Evolutionary conservation across 768 basidiomycete species (phyloP), one percentile per base, ranked within the genome.

Genomic region (Kwoniella bestiolae): DNA sequence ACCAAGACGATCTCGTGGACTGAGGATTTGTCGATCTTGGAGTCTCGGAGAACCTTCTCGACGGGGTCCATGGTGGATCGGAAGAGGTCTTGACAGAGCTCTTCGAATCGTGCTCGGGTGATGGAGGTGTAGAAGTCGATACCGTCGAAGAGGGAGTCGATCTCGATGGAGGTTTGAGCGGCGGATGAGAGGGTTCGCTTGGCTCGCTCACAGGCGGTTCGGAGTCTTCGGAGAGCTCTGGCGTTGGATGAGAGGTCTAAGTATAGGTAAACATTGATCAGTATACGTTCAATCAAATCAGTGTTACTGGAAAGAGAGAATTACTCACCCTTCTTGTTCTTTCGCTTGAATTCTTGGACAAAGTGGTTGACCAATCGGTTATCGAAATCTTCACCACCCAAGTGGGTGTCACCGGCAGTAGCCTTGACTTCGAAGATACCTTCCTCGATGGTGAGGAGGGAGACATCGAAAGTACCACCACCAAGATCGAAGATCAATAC

Each of bases 401-500:
- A 88, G 83, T 94, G 92, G 66, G 92, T 94, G 80, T 94, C 92
- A 84, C 92, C 92, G 67, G 92, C 91, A 56, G 92, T 94, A 59
- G 92, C 91, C 72, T 93, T 98, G 81, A 98, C 95, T 73, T 94
- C 94, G 69, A 80, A 79, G 74, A 81, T 92, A 82, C 92, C 92
- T 70, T 94, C 91, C 80, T 94, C 91, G 82, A 94, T 93, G 61
- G 90, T 91, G 32, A 97, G 87, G 68, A 97, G 91, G 55, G 94
- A 97, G 29, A 98, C 94, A 87, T 97, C 94, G 84, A 97, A 98
- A 55, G 94, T 98, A 83, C 94, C 94, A 83, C 94, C 94, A 81
- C 94, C 94, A 66, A 97, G 90, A 84, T 98, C 94, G 83, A 96
- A 97, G 79, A 97, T 93, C 73, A 96, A 92, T 81, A 98, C 94